These are phyloP conservation scores for Tolypocladium tropicale DNA, from an alignment of 2,329 filamentous ascomycete genomes.

Conservation along the genomic window DNA sequence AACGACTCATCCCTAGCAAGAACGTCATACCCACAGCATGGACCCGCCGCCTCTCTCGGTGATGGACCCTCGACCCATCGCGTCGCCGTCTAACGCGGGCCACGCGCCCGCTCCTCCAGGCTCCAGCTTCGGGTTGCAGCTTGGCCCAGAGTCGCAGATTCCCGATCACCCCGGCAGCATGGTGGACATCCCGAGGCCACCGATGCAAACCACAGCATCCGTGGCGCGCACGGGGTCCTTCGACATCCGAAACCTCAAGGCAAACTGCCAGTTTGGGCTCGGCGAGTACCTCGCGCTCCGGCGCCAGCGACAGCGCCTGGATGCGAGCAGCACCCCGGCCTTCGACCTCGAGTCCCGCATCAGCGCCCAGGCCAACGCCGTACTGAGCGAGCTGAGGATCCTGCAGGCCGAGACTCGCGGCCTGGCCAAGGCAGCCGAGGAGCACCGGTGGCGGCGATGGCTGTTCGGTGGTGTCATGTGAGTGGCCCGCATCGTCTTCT, in stretches of 20 bases:
- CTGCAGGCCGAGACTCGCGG: conserved; percentile 33
- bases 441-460: conserved; percentile 42
- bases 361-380: conserved; percentile 28
- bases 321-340: conserved; percentile 17
- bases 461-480: conserved; percentile 41
- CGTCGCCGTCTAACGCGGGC: conserved; percentile 9
- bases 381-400: conserved; percentile 32
- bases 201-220: conserved; percentile 8
- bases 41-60: neutral
- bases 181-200: conserved; percentile 5
- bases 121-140: conserved; percentile 9
- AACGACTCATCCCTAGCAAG: too few relatives aligned
- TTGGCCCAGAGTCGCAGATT: conserved; percentile 10
- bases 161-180: conserved; percentile 12
- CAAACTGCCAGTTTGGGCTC: conserved; percentile 24
- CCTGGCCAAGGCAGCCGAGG: conserved; percentile 33
- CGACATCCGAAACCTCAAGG: conserved; percentile 16
- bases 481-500: conserved; percentile 15
- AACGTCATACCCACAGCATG: too few relatives aligned
- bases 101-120: conserved; percentile 8
- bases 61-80: conserved; percentile 6
- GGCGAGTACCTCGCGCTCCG: conserved; percentile 24
- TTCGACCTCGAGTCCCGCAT: conserved; percentile 32
- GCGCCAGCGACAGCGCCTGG: conserved; percentile 16
- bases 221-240: conserved; percentile 14